Evolutionary conservation across 176 grass and related monocot species (phyloP).

Genomic region (Aegilops speltoides): DNA sequence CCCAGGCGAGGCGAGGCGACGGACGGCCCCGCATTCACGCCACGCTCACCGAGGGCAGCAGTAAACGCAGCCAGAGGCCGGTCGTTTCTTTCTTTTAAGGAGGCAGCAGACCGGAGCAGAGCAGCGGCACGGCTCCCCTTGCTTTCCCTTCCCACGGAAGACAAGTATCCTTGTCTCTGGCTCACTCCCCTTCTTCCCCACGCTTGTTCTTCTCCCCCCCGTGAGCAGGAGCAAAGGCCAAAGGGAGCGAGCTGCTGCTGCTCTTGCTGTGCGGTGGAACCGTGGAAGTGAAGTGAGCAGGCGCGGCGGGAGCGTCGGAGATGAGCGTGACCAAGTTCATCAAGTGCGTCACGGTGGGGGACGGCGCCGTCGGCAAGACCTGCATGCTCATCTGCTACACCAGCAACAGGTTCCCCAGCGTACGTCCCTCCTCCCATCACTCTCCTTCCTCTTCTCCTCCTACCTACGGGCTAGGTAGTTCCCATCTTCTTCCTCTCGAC

Average conservation of each 20-base stretch:
- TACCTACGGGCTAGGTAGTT: too few species aligned
- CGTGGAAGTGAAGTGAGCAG: background rate
- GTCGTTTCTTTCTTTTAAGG: constrained; percentile 39
- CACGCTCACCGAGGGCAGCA: constrained; percentile 30
- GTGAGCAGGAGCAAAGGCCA: background rate
- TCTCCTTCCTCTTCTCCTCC: background rate
- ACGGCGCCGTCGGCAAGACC: constrained; percentile 97
- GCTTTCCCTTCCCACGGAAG: constrained; percentile 11
- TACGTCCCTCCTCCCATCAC: background rate
- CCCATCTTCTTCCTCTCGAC: background rate
- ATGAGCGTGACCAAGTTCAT: constrained; percentile 99
- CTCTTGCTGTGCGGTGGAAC: too few species aligned
- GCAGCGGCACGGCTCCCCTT: background rate
- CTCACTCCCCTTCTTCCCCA: background rate
- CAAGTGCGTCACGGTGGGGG: constrained; percentile 98
- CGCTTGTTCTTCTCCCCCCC: background rate
- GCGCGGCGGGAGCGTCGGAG: background rate
- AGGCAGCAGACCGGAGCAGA: background rate
- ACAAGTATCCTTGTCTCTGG: constrained; percentile 13
- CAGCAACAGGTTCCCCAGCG: constrained; percentile 99
- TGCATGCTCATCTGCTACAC: constrained; percentile 99
- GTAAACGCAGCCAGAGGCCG: constrained; percentile 2
- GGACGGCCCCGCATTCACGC: constrained; percentile 25
- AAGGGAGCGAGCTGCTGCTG: background rate
- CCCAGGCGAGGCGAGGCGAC: background rate